A percentile compares a stretch with the other conserved stretches of the same genome.
Evolutionary conservation across 2,329 filamentous ascomycete genomes (phyloP).

Genomic region (Didymella lethalis): DNA sequence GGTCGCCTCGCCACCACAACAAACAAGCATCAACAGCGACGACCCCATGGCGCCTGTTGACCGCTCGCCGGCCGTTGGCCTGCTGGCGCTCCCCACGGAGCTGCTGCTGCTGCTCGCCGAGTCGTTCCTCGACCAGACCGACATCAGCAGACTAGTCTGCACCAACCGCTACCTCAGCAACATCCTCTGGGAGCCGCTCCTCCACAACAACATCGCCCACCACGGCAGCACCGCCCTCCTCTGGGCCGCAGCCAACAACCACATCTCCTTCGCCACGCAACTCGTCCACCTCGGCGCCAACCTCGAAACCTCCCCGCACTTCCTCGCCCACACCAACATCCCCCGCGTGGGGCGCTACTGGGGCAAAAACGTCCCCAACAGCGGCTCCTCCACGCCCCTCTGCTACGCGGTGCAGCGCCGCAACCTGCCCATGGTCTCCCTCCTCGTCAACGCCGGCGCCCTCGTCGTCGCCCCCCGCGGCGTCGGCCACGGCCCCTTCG

Average conservation of each 20-base stretch:
- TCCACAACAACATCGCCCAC: conserved; percentile 19
- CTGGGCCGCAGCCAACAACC: conserved; percentile 23
- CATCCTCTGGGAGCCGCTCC: conserved; percentile 19
- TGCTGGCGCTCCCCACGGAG: conserved; percentile 20
- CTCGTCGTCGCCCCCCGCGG: conserved; percentile 16
- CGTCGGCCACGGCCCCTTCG: conserved; percentile 15
- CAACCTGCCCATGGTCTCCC: conserved; percentile 20
- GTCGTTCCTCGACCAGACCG: conserved; percentile 22
- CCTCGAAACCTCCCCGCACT: conserved; percentile 20
- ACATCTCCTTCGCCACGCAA: conserved; percentile 12
- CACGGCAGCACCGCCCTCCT: conserved; percentile 23
- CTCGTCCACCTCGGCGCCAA: conserved; percentile 20
- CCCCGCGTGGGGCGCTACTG: conserved; percentile 21
- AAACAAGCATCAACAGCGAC: conserved; percentile 4
- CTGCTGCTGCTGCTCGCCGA: conserved; percentile 21
- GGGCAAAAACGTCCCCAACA: conserved; percentile 21
- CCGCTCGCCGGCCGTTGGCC: background rate
- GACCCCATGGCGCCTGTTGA: conserved; percentile 3
- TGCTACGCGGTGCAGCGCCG: conserved; percentile 23
- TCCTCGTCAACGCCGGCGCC: conserved; percentile 17
- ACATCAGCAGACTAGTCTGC: conserved; percentile 24
- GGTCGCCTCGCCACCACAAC: conserved; percentile 8
- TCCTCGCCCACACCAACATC: conserved; percentile 13
- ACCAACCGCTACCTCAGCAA: conserved; percentile 20
- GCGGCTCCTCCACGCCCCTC: conserved; percentile 14